Evolutionary conservation across 2,329 filamentous ascomycete species (phyloP), one percentile per base, ranked within the genome.

Genomic region (Colletotrichum sp.): DNA sequence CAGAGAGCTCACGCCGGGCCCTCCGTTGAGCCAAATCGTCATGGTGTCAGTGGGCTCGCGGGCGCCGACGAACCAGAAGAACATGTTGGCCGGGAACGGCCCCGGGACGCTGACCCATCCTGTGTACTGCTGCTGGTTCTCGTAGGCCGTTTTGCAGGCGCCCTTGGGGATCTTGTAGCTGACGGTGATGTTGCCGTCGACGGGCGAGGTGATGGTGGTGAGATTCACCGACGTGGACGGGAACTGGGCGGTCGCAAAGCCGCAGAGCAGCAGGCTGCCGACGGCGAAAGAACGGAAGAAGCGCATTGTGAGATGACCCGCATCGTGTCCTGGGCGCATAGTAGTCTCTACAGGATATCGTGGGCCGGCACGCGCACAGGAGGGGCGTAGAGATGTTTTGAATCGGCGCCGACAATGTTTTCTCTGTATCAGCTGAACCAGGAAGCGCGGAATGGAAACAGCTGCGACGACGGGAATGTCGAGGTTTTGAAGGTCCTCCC

Each of bases 101-200:
- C 87, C 92, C 7, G 92, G 91, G 7, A 94, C 83, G 69, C 85
- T 88, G 72, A 95, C 91, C 89, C 94, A 94, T 80, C 93, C 93
- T 6, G 92, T 91, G 80, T 93, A 94, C 82, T 95, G 93, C 82
- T 92, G 89, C 82, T 95, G 93, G 1, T 86, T 87, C 60, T 87
- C 81, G 79, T 94, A 94, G 9, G 90, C 90, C 2, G 93, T 94
- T 63, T 86, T 89, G 82, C 94, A 95, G 15, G 90, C 92, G 61
- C 90, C 91, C 9, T 86, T 82, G 6, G 90, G 88, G 43, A 88
- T 85, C 80, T 93, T 94, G 87, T 93, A 95, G 71, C 91, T 90
- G 81, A 95, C 91, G 74, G 90, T 92, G 80, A 95, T 90, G 78
- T 90, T 89, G 32, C 86, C 85, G 82, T 94, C 88, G 78, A 94